Conservation (phyloP, 208 protist genomes). For the Perkinsela sp. region DNA sequence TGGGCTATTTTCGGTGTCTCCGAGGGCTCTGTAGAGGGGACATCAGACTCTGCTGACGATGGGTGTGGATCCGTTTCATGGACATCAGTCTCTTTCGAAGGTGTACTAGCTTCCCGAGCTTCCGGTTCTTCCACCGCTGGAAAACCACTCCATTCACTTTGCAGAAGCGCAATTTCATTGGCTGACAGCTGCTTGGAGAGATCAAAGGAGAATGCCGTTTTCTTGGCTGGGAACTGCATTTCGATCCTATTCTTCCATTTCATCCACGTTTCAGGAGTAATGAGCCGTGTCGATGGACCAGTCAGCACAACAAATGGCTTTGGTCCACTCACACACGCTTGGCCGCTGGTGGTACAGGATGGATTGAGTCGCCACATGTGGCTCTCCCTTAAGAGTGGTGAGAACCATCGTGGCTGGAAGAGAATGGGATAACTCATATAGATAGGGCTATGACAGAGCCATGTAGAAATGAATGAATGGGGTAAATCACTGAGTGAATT, state of each 20-base stretch:
- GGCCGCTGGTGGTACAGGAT: neutral
- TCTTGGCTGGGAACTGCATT: neutral
- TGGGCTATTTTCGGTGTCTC: no score
- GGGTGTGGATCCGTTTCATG: no score
- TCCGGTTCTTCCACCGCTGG: neutral
- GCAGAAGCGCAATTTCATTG: neutral
- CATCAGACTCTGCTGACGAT: no score
- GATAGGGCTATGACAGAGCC: no score
- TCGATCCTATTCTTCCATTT: neutral
- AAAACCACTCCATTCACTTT: neutral
- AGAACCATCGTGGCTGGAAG: neutral
- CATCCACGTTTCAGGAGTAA: neutral
- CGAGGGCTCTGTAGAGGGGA: no score
- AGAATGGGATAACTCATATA: neutral
- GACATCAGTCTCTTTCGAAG: no score
- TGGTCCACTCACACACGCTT: neutral
- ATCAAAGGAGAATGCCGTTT: neutral
- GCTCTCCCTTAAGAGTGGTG: neutral
- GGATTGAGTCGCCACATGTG: neutral
- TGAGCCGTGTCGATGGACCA: neutral
- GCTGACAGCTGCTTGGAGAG: neutral
- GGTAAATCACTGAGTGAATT: no score
- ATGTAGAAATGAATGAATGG: no score
- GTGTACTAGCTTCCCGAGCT: neutral
- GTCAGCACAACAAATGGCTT: neutral